Evolutionary conservation across 352 stramenopile species (phyloP).

Genomic region (Pythium rhizo-oryzae): DNA sequence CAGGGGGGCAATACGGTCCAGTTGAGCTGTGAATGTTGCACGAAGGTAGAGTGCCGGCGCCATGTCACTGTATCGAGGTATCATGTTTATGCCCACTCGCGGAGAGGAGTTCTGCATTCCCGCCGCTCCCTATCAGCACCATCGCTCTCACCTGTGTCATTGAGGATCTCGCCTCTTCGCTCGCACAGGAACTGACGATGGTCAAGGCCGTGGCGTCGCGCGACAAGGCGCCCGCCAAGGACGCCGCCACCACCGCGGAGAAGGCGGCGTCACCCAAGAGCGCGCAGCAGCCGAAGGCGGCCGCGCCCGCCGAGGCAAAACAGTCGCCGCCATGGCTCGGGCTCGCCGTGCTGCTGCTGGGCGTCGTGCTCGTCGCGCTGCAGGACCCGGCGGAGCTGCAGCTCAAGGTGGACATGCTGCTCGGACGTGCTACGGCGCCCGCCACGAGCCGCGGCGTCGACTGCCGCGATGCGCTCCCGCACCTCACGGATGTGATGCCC

Average conservation of each 20-base stretch:
- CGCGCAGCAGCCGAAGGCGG: background rate
- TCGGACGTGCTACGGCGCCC: constrained; percentile 13
- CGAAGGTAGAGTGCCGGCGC: background rate
- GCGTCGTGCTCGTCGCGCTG: constrained; percentile 20
- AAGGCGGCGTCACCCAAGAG: background rate
- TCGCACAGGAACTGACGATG: background rate
- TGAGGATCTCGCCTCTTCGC: background rate
- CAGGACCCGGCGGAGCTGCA: constrained; percentile 23
- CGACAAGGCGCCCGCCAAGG: background rate
- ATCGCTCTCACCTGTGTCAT: too few relatives aligned
- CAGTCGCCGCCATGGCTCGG: background rate
- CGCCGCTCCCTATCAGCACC: too few relatives aligned
- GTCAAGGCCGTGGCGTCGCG: constrained; percentile 8
- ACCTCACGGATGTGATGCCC: constrained; percentile 52
- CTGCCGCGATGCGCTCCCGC: constrained; percentile 39
- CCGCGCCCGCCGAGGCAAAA: background rate
- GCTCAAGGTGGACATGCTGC: constrained; percentile 8
- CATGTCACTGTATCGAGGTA: background rate
- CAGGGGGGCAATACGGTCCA: too few relatives aligned
- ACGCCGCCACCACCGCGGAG: background rate
- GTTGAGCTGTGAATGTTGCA: background rate
- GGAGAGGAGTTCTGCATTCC: background rate
- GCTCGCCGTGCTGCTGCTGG: constrained; percentile 29
- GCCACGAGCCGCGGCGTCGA: constrained; percentile 16
- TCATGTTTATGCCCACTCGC: background rate